Conservation (phyloP, 2,329 filamentous ascomycete species). For the Xylaria sp. region DNA sequence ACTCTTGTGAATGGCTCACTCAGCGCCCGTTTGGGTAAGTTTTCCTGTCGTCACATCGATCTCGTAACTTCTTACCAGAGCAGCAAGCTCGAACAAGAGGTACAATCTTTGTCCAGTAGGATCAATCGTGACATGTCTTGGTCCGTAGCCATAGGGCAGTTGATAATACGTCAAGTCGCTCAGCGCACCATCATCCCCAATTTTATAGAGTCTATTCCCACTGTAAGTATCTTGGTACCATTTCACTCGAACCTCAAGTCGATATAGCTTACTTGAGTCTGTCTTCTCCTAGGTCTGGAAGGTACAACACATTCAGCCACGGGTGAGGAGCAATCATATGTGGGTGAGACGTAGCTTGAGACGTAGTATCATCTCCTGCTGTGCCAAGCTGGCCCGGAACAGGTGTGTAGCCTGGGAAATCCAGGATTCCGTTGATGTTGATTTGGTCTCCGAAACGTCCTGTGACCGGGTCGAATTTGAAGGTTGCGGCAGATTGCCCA, state of each 20-base stretch:
- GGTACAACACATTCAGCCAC: neutral
- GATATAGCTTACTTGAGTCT: neutral
- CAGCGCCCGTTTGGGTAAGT: neutral
- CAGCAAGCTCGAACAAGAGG: neutral
- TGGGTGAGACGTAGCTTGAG: neutral
- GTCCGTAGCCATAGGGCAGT: neutral
- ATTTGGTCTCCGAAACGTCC: neutral
- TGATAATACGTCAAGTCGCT: neutral
- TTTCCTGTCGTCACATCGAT: neutral
- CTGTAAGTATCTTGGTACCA: neutral
- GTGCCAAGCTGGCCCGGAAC: neutral
- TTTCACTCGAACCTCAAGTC: neutral
- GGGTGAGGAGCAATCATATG: constrained; percentile 1
- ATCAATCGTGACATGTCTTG: neutral
- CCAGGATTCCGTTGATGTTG: neutral
- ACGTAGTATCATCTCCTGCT: neutral
- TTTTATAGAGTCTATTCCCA: neutral
- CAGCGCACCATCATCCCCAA: neutral
- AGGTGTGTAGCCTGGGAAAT: neutral
- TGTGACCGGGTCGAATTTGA: neutral
- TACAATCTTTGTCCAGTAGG: neutral
- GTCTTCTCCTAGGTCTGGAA: neutral
- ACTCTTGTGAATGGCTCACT: neutral
- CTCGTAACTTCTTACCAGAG: neutral
- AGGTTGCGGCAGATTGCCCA: neutral